Percentiles rank a stretch among this genome's conserved stretches.
Conservation (phyloP, 305 asterid species). For the Fraxinus sp. region DNA sequence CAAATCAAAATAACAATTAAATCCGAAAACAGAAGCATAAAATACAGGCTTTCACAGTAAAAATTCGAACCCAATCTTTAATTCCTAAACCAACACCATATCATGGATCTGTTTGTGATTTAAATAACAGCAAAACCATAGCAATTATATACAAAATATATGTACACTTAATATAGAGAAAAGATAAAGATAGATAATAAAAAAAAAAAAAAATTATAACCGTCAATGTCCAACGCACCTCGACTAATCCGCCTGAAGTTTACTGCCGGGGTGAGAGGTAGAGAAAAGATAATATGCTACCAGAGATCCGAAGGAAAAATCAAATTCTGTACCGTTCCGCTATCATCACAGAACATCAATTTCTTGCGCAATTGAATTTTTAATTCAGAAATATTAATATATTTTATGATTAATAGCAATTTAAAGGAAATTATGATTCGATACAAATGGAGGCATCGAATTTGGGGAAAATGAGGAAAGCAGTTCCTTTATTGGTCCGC, state of each 20-base stretch:
- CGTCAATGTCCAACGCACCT: too few relatives aligned
- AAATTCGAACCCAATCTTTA: not conserved
- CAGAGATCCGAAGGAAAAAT: constrained; percentile 29
- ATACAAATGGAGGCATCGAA: not conserved
- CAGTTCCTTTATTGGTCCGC: not conserved
- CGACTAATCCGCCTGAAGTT: too few relatives aligned
- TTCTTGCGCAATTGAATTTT: not conserved
- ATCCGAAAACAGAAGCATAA: not conserved
- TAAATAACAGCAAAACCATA: not conserved
- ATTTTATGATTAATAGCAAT: not conserved
- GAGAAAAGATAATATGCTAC: not conserved
- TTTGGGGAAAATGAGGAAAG: not conserved
- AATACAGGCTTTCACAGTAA: not conserved
- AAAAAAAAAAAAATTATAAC: too few relatives aligned
- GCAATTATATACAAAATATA: not conserved
- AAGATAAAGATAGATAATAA: too few relatives aligned
- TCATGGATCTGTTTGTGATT: not conserved
- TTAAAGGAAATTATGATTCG: not conserved
- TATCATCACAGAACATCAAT: constrained; percentile 17
- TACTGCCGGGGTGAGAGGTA: not conserved
- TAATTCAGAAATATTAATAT: too few relatives aligned
- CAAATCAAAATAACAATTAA: not conserved
- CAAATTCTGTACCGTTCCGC: not conserved
- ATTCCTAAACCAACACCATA: not conserved
- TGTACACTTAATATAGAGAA: not conserved